These are phyloP conservation scores for Sclerospora graminicola DNA, from an alignment of 352 stramenopile genomes.

Conservation along the genomic window DNA sequence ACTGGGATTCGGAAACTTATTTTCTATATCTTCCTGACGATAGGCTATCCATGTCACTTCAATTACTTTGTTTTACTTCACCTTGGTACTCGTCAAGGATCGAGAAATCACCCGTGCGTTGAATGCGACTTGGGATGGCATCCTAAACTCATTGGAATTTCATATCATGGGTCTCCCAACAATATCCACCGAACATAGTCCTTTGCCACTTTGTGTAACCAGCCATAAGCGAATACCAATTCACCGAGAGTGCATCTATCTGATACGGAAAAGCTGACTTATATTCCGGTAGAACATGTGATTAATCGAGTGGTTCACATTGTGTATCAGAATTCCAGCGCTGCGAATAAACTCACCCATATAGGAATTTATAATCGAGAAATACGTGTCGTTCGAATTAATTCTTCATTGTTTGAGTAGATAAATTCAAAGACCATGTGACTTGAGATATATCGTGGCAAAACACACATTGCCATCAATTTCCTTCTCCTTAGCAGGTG, in stretches of 20 bases:
- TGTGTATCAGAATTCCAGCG: conserved; percentile 16
- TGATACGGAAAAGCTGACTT: conserved; percentile 46
- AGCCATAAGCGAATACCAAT: conserved; percentile 38
- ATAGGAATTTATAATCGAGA: conserved; percentile 35
- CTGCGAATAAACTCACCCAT: conserved; percentile 36
- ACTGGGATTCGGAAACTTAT: too few species aligned
- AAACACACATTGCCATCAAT: conserved; percentile 33
- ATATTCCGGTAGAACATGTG: conserved; percentile 1
- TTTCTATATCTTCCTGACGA: too few species aligned
- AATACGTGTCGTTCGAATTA: conserved; percentile 36
- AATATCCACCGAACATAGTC: conserved; percentile 73
- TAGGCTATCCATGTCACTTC: too few species aligned
- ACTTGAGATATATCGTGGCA: conserved; percentile 23
- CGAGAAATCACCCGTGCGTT: not conserved
- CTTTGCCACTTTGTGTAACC: conserved; percentile 26
- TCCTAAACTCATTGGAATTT: conserved; percentile 66
- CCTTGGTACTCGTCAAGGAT: too few species aligned
- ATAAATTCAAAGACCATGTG: conserved; percentile 25
- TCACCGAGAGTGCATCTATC: conserved; percentile 61
- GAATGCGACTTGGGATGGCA: conserved; percentile 40
- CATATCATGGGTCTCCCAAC: conserved; percentile 79
- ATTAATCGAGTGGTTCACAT: conserved; percentile 13
- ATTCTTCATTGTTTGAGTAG: conserved; percentile 15
- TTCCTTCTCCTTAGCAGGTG: conserved; percentile 14
- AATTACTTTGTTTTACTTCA: too few species aligned